phyloP scores from a whole-genome alignment of 257 asterid genomes.

The Knoxia roxburghii region DNA sequence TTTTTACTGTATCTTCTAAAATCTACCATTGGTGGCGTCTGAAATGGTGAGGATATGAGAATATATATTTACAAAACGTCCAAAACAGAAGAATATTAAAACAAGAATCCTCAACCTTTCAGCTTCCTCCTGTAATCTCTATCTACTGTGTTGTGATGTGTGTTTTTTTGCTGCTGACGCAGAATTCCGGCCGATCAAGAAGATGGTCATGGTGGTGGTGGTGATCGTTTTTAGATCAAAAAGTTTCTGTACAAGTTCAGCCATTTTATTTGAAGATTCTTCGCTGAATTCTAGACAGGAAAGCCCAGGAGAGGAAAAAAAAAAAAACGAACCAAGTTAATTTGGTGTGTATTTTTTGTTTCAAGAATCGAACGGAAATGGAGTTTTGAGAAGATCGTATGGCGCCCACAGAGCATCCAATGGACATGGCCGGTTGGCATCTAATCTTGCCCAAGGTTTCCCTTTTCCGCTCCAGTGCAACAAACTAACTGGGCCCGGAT shows the following conservation, averaged over 20 bases:
- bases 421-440: conserved; percentile 78
- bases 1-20: conserved; percentile 10
- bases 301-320: too few species aligned
- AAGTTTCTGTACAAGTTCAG: not conserved
- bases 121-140: not conserved
- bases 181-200: conserved; percentile 11
- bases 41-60: conserved; percentile 8
- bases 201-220: too few species aligned
- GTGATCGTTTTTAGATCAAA: too few species aligned
- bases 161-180: not conserved
- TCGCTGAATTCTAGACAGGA: too few species aligned
- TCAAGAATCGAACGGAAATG: conserved; percentile 78
- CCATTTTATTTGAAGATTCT: not conserved
- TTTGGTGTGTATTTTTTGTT: not conserved
- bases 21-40: conserved; percentile 1
- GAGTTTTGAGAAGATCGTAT: conserved; percentile 74
- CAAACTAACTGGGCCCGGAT: conserved; percentile 86
- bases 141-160: conserved; percentile 7
- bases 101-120: conserved; percentile 3
- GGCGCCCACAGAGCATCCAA: conserved; percentile 96
- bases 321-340: too few species aligned
- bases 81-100: conserved; percentile 6
- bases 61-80: conserved; percentile 23
- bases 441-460: conserved; percentile 93
- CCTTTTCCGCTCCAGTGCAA: conserved; percentile 99